These are phyloP conservation scores for Scedosporium dehoogii DNA, from an alignment of 2,329 filamentous ascomycete genomes.

Conservation along the genomic window DNA sequence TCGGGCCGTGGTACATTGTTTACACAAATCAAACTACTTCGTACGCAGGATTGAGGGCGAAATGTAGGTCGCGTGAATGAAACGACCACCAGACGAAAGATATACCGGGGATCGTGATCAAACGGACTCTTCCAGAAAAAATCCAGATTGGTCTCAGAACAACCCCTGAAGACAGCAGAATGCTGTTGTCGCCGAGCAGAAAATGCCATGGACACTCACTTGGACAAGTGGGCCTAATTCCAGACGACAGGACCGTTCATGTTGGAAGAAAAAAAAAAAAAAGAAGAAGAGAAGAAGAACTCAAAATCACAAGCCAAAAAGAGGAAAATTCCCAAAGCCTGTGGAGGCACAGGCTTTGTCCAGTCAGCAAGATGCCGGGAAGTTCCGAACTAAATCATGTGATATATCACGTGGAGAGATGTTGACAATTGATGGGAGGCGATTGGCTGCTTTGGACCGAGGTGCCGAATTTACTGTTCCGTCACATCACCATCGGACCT, in stretches of 20 bases:
- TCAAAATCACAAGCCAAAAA: background rate
- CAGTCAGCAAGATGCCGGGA: background rate
- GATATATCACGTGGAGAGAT: constrained; percentile 17
- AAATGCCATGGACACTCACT: constrained; percentile 1
- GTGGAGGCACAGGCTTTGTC: too few relatives aligned
- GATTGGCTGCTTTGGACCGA: constrained; percentile 34
- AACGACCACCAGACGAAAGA: constrained; percentile 40
- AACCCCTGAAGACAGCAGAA: constrained; percentile 21
- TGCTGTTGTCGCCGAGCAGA: constrained; percentile 15
- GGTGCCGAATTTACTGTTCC: constrained; percentile 24
- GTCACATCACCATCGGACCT: constrained; percentile 6
- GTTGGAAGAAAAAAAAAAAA: constrained; percentile 24
- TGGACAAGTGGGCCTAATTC: background rate
- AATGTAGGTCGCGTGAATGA: constrained; percentile 49
- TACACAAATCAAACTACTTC: too few relatives aligned
- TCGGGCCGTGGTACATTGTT: too few relatives aligned
- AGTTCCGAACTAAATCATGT: constrained; percentile 13
- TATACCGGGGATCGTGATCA: constrained; percentile 43
- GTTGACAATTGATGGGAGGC: constrained; percentile 25
- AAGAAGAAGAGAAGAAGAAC: constrained; percentile 7
- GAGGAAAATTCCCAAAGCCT: background rate
- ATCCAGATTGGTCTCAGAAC: constrained; percentile 33
- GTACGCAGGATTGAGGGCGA: background rate
- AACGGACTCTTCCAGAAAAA: constrained; percentile 33
- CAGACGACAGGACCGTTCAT: constrained; percentile 4